phyloP scores from a whole-genome alignment of 257 asterid genomes.

The Verbascum thapsus region DNA sequence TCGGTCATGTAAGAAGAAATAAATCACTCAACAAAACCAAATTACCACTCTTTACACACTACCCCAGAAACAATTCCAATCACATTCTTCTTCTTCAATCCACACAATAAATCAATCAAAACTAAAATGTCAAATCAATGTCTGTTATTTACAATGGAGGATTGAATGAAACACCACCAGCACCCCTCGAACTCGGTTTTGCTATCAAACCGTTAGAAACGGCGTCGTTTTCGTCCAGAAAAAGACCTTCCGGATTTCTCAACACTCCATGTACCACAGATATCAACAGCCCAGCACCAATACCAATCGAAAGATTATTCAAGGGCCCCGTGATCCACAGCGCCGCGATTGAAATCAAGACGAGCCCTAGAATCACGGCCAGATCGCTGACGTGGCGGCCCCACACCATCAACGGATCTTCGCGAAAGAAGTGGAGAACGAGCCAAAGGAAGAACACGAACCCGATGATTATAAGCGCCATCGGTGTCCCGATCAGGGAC shows the following conservation, averaged over 20 bases:
- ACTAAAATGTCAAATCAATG: not conserved
- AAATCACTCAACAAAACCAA: no score
- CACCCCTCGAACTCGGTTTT: constrained; percentile 19
- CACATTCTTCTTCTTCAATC: no score
- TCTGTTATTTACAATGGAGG: constrained; percentile 39
- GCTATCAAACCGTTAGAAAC: constrained; percentile 54
- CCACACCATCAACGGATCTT: constrained; percentile 65
- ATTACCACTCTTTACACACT: no score
- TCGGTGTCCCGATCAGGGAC: constrained; percentile 60
- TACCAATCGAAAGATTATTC: constrained; percentile 52
- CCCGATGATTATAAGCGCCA: constrained; percentile 43
- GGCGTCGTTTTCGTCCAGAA: constrained; percentile 72
- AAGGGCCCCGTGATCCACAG: constrained; percentile 56
- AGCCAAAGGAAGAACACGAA: constrained; percentile 61
- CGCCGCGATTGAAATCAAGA: constrained; percentile 33
- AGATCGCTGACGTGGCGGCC: constrained; percentile 58
- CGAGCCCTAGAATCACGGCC: constrained; percentile 47
- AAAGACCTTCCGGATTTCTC: constrained; percentile 69
- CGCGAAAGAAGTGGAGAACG: constrained; percentile 63
- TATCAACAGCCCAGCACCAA: constrained; percentile 50
- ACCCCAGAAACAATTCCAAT: no score
- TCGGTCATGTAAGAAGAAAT: no score
- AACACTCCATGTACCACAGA: constrained; percentile 52
- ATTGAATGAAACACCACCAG: constrained; percentile 34
- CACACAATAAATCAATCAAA: not conserved